These are phyloP conservation scores for Linnemannia exigua DNA, from an alignment of 192 early-diverging fungal species.

Conservation along the genomic window DNA sequence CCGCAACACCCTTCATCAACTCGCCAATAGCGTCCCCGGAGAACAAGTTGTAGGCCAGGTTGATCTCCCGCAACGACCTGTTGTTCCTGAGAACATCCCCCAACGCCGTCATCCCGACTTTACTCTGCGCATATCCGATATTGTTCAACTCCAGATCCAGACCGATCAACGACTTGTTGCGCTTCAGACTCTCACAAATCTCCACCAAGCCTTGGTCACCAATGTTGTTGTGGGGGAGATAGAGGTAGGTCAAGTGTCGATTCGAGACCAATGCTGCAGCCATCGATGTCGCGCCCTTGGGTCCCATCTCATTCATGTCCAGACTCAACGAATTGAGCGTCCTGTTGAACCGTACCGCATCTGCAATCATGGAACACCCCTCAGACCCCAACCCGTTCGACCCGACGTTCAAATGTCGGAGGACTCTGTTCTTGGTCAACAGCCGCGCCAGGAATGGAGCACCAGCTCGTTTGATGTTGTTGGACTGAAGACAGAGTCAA, in stretches of 20 bases:
- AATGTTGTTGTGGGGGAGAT: constrained; percentile 58
- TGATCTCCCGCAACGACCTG: constrained; percentile 36
- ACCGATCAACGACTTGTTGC: constrained; percentile 32
- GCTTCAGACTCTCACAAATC: constrained; percentile 34
- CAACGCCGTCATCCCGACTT: constrained; percentile 35
- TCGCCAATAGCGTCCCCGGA: constrained; percentile 23
- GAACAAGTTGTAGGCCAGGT: constrained; percentile 50
- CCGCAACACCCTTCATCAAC: constrained; percentile 41
- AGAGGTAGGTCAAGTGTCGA: constrained; percentile 43
- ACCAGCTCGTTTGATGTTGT: constrained; percentile 38
- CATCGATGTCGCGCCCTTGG: constrained; percentile 23
- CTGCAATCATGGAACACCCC: constrained; percentile 36
- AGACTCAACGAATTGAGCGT: constrained; percentile 45
- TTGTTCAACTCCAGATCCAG: constrained; percentile 58
- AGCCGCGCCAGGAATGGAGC: constrained; percentile 37
- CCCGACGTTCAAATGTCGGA: constrained; percentile 58
- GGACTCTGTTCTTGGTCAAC: constrained; percentile 37
- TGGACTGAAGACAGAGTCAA: constrained; percentile 53
- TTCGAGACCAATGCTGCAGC: constrained; percentile 34
- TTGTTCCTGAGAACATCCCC: constrained; percentile 29
- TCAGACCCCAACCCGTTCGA: constrained; percentile 44
- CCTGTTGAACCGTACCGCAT: constrained; percentile 45
- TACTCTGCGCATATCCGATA: constrained; percentile 32
- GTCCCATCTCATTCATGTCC: constrained; percentile 55
- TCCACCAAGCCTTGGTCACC: constrained; percentile 45